phyloP scores from a whole-genome alignment of 257 asterid species.

The Eustoma russellianum region DNA sequence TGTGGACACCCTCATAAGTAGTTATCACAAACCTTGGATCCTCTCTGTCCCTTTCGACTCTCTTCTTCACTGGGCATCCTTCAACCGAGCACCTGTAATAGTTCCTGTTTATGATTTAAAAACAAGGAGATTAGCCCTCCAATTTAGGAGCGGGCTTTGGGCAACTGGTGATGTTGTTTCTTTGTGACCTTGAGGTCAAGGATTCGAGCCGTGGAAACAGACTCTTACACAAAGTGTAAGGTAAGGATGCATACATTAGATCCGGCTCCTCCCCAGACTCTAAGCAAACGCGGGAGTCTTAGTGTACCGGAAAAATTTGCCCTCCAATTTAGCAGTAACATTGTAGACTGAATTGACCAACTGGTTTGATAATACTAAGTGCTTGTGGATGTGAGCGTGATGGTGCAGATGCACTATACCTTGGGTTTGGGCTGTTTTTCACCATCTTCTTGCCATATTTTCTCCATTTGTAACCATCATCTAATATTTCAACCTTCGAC shows the following conservation, averaged over 20 bases:
- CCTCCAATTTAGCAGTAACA: background rate
- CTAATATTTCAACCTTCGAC: constrained; percentile 69
- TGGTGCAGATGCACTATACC: constrained; percentile 24
- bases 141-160: too few relatives aligned
- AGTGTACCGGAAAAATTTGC: too few relatives aligned
- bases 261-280: too few relatives aligned
- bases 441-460: constrained; percentile 98
- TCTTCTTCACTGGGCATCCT: constrained; percentile 87
- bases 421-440: constrained; percentile 86
- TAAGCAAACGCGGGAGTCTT: too few relatives aligned
- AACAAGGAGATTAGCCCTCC: constrained; percentile 1
- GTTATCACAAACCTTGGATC: constrained; percentile 68
- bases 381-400: too few relatives aligned
- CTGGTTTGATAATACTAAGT: too few relatives aligned
- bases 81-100: constrained; percentile 72
- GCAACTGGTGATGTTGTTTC: too few relatives aligned
- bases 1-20: constrained; percentile 83
- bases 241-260: too few relatives aligned
- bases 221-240: too few relatives aligned
- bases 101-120: constrained; percentile 43
- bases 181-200: too few relatives aligned
- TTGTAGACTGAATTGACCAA: too few relatives aligned
- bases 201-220: too few relatives aligned
- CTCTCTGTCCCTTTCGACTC: constrained; percentile 81
- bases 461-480: constrained; percentile 97